Evolutionary conservation across 306 rosid genomes (phyloP), one percentile per base, ranked within the genome.

Genomic region (Herpetospermum pedunculosum): DNA sequence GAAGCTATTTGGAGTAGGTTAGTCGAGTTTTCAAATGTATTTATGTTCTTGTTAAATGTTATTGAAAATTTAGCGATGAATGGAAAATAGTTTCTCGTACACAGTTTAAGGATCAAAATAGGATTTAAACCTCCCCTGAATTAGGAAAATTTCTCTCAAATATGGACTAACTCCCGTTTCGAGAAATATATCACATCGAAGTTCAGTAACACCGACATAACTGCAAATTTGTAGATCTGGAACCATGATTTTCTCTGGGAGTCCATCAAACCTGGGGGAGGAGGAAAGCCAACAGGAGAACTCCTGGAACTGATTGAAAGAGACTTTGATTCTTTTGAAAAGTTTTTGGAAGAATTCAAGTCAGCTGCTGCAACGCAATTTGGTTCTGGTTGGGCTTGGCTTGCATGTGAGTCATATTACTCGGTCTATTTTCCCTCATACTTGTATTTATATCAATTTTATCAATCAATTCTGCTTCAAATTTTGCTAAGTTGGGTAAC

Each of bases 311-410:
- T 90, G 67, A 91, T 93, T 52, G 88, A 86, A 79, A 86, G 98
- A 82, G 96, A 93, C 79, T 93, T 93, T 53, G 96, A 88, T 70
- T 93, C 97, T 29, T 90, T 81, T 67, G 94, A 86, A 59, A 79
- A 59, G 57, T 91, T 93, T 29, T 46, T 87, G 78, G 86, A 75
- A 25, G 81, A 82, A 76, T 83, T 93, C 75, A 93, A 85, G 88
- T 40, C 58, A 49, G 94, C 89, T 54, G 94, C 98, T 23, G 63
- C 89, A 74, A 85, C 98, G 19, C 98, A 93, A 78, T 93, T 93
- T 70, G 97, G 98, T 75, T 90, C 98, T 72, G 97, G 98, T 77
- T 93, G 98, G 97, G 89, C 88, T 65, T 93, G 98, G 98, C 92
- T 93, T 80, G 97, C 89, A 72, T 93, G 98, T 93, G 77, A 80